phyloP scores from a whole-genome alignment of 1,284 basidiomycete genomes.

The Heterobasidion parviporum region DNA sequence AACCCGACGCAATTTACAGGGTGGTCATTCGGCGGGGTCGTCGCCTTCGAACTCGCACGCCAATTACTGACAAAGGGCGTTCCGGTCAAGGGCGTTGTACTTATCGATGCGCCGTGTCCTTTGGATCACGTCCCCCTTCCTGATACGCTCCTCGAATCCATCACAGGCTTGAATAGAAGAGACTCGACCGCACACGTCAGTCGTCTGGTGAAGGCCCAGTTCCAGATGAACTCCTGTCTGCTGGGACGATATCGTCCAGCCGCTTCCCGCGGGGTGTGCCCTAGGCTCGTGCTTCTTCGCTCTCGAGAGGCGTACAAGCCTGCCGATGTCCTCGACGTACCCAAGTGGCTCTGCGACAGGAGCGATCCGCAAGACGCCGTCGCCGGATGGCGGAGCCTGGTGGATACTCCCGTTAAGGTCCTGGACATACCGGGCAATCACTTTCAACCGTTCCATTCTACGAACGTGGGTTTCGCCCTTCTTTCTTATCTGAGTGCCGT shows the following conservation, averaged over 20 bases:
- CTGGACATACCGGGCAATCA: conserved; percentile 61
- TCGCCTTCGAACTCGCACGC: conserved; percentile 56
- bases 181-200: conserved; percentile 9
- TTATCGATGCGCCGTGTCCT: conserved; percentile 62
- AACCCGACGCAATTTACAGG: conserved; percentile 28
- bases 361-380: conserved; percentile 24
- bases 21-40: conserved; percentile 72
- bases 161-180: conserved; percentile 9
- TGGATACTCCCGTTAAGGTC: conserved; percentile 28
- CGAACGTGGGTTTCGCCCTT: conserved; percentile 38
- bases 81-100: conserved; percentile 44
- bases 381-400: conserved; percentile 40
- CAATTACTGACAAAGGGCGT: conserved; percentile 36
- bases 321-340: conserved; percentile 21
- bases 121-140: conserved; percentile 39
- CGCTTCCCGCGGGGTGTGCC: conserved; percentile 10
- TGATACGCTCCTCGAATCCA: conserved; percentile 34
- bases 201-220: conserved; percentile 26
- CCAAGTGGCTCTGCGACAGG: conserved; percentile 45
- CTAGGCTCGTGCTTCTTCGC: conserved; percentile 36
- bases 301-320: conserved; percentile 33
- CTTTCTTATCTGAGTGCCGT: background rate
- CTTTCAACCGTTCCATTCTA: conserved; percentile 46
- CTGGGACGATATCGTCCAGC: conserved; percentile 31
- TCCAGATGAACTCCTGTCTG: conserved; percentile 32